phyloP scores from a whole-genome alignment of 805 yeast genomes.

The Blastobotrys robertii region DNA sequence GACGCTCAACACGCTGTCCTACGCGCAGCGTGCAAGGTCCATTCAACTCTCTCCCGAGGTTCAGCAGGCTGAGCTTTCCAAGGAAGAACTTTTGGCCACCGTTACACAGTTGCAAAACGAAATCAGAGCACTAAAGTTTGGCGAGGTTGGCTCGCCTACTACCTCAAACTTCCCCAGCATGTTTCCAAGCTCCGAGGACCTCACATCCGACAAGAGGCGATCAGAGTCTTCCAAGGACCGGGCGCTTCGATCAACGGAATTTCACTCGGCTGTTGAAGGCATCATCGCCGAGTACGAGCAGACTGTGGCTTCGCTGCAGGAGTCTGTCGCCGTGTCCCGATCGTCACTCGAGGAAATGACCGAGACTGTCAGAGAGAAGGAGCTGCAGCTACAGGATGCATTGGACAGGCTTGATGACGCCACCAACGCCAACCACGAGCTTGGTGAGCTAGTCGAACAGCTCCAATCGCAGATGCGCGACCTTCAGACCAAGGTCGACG shows the following conservation, averaged over 20 bases:
- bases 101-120: slow-evolving; percentile 12
- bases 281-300: slow-evolving; percentile 14
- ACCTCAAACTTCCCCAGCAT: too few species aligned
- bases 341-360: slow-evolving; percentile 3
- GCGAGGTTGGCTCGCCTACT: too few species aligned
- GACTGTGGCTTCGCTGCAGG: slow-evolving; percentile 12
- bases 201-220: too few species aligned
- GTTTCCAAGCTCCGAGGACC: too few species aligned
- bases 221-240: slow-evolving; percentile 8
- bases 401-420: slow-evolving; percentile 1
- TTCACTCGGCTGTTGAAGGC: slow-evolving; percentile 13
- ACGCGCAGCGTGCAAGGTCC: slow-evolving; percentile 18
- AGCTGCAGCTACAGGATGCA: slow-evolving; percentile 1
- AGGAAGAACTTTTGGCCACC: slow-evolving; percentile 11
- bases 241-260: slow-evolving; percentile 9
- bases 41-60: slow-evolving; percentile 20
- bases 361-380: background rate
- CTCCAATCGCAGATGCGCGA: slow-evolving; percentile 1
- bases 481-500: slow-evolving; percentile 1
- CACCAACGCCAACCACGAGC: slow-evolving; percentile 1
- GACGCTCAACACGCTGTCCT: slow-evolving; percentile 16
- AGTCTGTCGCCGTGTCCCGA: slow-evolving; percentile 6
- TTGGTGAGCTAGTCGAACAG: background rate
- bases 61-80: slow-evolving; percentile 8
- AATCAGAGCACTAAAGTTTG: background rate